phyloP scores from a whole-genome alignment of 2,329 filamentous ascomycete species.

The Fusarium sp. region DNA sequence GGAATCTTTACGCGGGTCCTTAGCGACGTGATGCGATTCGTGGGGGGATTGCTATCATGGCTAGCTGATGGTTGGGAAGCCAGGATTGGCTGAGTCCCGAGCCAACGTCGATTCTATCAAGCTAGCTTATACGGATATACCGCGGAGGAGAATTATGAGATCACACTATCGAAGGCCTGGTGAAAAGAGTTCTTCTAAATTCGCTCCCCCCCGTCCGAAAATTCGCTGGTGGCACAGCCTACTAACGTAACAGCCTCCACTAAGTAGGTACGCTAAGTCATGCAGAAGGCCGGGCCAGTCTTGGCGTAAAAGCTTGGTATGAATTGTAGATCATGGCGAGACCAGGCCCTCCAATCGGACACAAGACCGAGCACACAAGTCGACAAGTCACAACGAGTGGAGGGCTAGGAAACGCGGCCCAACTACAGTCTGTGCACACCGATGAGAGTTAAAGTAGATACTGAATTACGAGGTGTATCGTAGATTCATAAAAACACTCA shows the following conservation, averaged over 20 bases:
- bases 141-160: not conserved
- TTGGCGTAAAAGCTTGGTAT: not conserved
- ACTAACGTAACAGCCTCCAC: not conserved
- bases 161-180: not conserved
- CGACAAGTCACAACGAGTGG: not conserved
- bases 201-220: not conserved
- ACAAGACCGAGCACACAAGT: not conserved
- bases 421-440: too few species aligned
- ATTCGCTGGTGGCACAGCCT: not conserved
- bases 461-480: not conserved
- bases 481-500: too few species aligned
- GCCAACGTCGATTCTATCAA: not conserved
- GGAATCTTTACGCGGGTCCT: not conserved
- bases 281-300: not conserved
- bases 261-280: not conserved
- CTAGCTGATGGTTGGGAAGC: not conserved
- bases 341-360: not conserved
- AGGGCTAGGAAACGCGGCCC: too few species aligned
- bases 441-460: too few species aligned
- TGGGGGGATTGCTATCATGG: not conserved
- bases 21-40: not conserved
- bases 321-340: not conserved
- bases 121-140: not conserved
- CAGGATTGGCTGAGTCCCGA: not conserved
- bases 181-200: not conserved